Percentiles rank a stretch among this genome's conserved stretches.
phyloP scores from a whole-genome alignment of 805 yeast species.

The Zygotorulaspora sp. region DNA sequence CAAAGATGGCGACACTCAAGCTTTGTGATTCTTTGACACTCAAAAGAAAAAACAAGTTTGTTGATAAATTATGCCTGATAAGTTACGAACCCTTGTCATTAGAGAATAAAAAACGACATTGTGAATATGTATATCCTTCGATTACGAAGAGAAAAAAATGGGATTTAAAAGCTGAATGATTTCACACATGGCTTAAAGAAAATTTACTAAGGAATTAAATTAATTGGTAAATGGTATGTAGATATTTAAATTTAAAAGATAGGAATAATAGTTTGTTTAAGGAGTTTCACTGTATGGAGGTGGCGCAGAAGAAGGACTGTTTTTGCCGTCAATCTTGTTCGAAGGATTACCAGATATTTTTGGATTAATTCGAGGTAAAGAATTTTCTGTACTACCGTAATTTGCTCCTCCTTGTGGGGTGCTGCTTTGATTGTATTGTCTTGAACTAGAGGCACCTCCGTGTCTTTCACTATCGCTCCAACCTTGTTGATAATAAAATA shows the following conservation, averaged over 20 bases:
- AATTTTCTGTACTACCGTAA: conserved; percentile 8
- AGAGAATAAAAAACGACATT: conserved; percentile 8
- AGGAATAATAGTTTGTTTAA: conserved; percentile 1
- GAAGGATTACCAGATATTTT: neutral
- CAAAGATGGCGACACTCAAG: conserved; percentile 19
- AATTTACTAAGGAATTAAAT: no score
- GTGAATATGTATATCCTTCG: conserved; percentile 4
- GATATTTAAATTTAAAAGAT: neutral
- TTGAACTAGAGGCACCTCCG: conserved; percentile 6
- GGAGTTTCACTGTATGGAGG: conserved; percentile 18
- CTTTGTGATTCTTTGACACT: conserved; percentile 21
- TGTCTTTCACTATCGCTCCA: conserved; percentile 31
- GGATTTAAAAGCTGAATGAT: conserved; percentile 5
- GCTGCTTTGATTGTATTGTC: conserved; percentile 1
- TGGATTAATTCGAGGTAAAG: conserved; percentile 9
- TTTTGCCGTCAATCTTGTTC: conserved; percentile 7
- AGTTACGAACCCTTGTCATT: conserved; percentile 11
- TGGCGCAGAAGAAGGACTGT: conserved; percentile 11
- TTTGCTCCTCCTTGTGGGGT: conserved; percentile 1
- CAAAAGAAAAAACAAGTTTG: conserved; percentile 14
- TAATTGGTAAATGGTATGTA: neutral
- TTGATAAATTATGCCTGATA: conserved; percentile 23
- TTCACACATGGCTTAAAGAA: no score
- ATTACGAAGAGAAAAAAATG: conserved; percentile 11
- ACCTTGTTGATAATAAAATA: conserved; percentile 32